phyloP scores from a whole-genome alignment of 768 basidiomycete species.

The Phlebiopsis flavidoalba region DNA sequence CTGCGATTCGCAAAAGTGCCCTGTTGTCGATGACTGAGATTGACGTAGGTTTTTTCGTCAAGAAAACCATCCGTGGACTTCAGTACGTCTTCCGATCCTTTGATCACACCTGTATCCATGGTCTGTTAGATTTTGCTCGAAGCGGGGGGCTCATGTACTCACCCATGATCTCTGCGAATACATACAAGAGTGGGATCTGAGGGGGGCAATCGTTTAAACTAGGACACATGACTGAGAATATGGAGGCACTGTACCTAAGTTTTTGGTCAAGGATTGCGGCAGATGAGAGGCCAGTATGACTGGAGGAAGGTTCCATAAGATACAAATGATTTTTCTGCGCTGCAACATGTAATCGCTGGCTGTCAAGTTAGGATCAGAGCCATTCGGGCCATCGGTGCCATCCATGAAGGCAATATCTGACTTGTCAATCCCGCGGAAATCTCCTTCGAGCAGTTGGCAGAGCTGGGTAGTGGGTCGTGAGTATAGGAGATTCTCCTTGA shows the following conservation, averaged over 20 bases:
- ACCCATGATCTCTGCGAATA: slow-evolving; percentile 67
- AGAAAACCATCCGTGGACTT: slow-evolving; percentile 33
- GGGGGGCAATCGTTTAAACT: neutral
- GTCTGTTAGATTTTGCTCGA: neutral
- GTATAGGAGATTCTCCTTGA: neutral
- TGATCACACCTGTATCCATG: slow-evolving; percentile 44
- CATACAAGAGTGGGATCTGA: slow-evolving; percentile 61
- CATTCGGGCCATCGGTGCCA: neutral
- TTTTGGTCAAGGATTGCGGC: slow-evolving; percentile 43
- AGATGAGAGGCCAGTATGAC: slow-evolving; percentile 61
- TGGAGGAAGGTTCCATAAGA: slow-evolving; percentile 43
- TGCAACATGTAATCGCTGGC: slow-evolving; percentile 12
- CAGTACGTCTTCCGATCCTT: slow-evolving; percentile 55
- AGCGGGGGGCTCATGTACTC: slow-evolving; percentile 5
- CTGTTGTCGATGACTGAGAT: slow-evolving; percentile 42
- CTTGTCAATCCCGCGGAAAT: slow-evolving; percentile 23
- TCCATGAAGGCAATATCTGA: neutral
- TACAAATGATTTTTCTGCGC: slow-evolving; percentile 20
- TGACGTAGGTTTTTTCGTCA: slow-evolving; percentile 38
- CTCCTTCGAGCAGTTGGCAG: slow-evolving; percentile 43
- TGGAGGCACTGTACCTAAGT: slow-evolving; percentile 38
- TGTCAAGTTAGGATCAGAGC: neutral
- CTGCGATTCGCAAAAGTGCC: slow-evolving; percentile 52
- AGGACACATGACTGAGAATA: neutral
- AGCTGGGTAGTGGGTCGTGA: slow-evolving; percentile 28